Evolutionary conservation across 805 yeast genomes (phyloP), one percentile per base, ranked within the genome.

Genomic region (Nakazawaea ambrosiae): DNA sequence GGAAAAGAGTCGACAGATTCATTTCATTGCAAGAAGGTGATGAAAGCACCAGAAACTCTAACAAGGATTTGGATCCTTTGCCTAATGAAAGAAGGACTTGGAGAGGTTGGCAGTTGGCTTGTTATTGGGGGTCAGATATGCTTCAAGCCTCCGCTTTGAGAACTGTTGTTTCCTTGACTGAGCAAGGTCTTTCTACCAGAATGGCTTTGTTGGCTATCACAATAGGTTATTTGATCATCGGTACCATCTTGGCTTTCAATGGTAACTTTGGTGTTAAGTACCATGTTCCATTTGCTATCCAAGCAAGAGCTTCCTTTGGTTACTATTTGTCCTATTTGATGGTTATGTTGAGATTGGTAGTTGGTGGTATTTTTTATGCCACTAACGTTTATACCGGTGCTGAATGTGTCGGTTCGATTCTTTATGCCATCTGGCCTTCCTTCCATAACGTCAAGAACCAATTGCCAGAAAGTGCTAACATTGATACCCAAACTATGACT

Each of bases 211-310:
- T 40, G 20, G 44, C 45, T 4, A 41, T 43, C 14, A 43, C 45
- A 20, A 43, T 49, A 4, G 53, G 50, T 11, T 45, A 46, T 45
- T 18, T 46, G 6, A 26, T 47, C 18, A 47, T 49, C 20, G 49
- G 49, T 19, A 11, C 42, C 7, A 47, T 46, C 10, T 29, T 49
- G 19, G 40, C 45, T 11, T 27, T 20, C 61, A 30, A 30, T 20
- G 33, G 33, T 30, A 30, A 20, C n/a, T 30, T 54, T 33, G 65
- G 66, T 26, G 55, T 63, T 4, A 49, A 46, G 20, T 51, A 55
- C 12, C 61, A 59, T 25, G 49, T 61, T 18, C 61, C 63, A 1
- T 62, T 60, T 42, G 58, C 65, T 4, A 42, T 60, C 2, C 45
- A 44, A 20, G 50, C 50, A 40, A 49, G 65, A 39, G 51, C 62